Conservation (phyloP, 345 rosid species). For the Salix udensis region DNA sequence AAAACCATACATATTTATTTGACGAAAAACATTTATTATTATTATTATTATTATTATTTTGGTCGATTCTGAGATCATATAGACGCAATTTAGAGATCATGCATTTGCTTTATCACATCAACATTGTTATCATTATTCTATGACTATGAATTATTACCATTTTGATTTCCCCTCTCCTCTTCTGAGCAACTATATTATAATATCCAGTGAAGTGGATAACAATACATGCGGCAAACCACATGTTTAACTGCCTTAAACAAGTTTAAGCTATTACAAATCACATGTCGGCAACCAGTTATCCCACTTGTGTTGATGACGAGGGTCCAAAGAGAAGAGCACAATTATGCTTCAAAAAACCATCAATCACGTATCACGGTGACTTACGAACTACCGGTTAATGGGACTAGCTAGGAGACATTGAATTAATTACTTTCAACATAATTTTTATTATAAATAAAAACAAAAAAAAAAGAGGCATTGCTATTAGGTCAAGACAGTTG, state of each 20-base stretch:
- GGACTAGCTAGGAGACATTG: constrained; percentile 9
- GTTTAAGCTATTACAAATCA: background rate
- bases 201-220: background rate
- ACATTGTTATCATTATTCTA: too few species aligned
- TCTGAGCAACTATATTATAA: background rate
- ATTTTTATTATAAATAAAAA: background rate
- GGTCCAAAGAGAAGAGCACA: constrained; percentile 19
- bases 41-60: too few species aligned
- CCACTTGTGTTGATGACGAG: constrained; percentile 30
- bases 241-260: background rate
- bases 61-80: too few species aligned
- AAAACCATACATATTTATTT: too few species aligned
- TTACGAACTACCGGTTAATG: constrained; percentile 33
- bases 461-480: background rate
- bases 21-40: too few species aligned
- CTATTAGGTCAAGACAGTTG: background rate
- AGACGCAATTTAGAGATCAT: too few species aligned
- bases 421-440: constrained; percentile 16
- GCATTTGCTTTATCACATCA: too few species aligned
- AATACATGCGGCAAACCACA: background rate
- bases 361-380: constrained; percentile 38
- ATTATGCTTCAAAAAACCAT: constrained; percentile 24
- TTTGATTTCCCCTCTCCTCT: too few species aligned
- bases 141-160: too few species aligned
- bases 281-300: background rate